Conservation (phyloP, 108 stramenopile genomes). For the Cyclotella sp. region DNA sequence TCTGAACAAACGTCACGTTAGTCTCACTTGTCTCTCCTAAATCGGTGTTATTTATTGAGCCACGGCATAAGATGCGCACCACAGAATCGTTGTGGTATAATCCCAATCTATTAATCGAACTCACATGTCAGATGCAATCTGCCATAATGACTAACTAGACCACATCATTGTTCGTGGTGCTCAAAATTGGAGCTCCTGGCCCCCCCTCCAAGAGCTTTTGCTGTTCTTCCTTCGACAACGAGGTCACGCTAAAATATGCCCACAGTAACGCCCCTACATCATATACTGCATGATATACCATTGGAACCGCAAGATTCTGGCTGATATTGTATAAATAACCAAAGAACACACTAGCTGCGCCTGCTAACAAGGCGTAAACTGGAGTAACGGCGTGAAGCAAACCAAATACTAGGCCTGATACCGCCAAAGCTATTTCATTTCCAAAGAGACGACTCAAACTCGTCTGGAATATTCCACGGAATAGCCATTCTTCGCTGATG, state of each 20-base stretch:
- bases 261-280: slow-evolving; percentile 81
- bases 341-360: slow-evolving; percentile 81
- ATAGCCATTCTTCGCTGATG: slow-evolving; percentile 80
- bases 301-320: slow-evolving; percentile 79
- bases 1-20: neutral
- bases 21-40: neutral
- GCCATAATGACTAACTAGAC: no score
- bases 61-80: no score
- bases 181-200: slow-evolving; percentile 30
- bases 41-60: neutral
- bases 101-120: no score
- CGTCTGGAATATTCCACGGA: slow-evolving; percentile 83
- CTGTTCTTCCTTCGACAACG: slow-evolving; percentile 52
- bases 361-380: slow-evolving; percentile 77
- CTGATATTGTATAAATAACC: slow-evolving; percentile 69
- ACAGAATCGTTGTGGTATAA: no score
- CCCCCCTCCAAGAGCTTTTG: slow-evolving; percentile 39
- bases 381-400: slow-evolving; percentile 87
- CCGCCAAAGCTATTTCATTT: slow-evolving; percentile 47
- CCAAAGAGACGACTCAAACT: slow-evolving; percentile 47
- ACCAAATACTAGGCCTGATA: slow-evolving; percentile 78
- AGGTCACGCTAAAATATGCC: slow-evolving; percentile 78
- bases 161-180: neutral
- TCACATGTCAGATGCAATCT: no score
- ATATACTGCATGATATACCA: slow-evolving; percentile 84